phyloP scores from a whole-genome alignment of 140 eudicot genomes.

The Stevia rebaudiana region DNA sequence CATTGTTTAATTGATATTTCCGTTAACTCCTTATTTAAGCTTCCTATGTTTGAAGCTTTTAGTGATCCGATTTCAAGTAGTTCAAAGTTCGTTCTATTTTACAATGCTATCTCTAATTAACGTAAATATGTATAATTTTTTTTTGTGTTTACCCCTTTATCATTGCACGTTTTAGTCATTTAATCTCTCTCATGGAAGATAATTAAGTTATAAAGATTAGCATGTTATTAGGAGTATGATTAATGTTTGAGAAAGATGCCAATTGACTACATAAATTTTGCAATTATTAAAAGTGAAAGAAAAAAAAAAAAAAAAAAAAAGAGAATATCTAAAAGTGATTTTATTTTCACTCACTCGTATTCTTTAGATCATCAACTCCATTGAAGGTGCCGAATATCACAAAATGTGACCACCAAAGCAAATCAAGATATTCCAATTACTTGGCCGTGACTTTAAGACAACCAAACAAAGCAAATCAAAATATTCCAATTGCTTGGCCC shows the following conservation, averaged over 20 bases:
- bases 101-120: not conserved
- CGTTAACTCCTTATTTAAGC: no score
- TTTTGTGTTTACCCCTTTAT: not conserved
- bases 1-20: no score
- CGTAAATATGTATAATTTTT: not conserved
- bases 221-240: not conserved
- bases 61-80: no score
- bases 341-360: not conserved
- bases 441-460: not conserved
- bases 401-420: constrained; percentile 15
- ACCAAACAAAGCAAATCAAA: constrained; percentile 10
- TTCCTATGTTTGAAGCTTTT: no score
- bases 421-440: constrained; percentile 7
- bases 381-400: constrained; percentile 10
- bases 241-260: not conserved
- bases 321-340: not conserved
- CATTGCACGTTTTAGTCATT: not conserved
- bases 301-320: no score
- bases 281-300: no score
- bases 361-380: not conserved
- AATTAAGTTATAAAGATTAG: not conserved
- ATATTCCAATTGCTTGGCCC: constrained; percentile 4
- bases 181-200: not conserved
- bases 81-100: no score
- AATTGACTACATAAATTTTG: not conserved